Conservation (phyloP, 2,329 filamentous ascomycete species). For the Cyphellophora europaea region DNA sequence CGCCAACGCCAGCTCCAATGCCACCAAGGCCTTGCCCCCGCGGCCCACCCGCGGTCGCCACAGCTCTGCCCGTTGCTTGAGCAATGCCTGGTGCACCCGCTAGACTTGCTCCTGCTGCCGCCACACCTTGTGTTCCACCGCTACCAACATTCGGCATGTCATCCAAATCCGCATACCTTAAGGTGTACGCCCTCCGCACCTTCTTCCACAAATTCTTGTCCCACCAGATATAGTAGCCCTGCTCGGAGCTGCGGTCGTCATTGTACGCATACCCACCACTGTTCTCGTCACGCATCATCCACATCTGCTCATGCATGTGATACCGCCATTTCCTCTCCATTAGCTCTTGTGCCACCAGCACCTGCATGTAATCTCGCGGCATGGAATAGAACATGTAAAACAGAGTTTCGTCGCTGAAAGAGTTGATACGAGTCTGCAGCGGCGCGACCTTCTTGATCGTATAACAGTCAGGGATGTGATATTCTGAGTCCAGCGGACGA, state of each 20-base stretch:
- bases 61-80: too few relatives aligned
- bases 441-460: constrained; percentile 58
- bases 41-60: too few relatives aligned
- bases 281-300: constrained; percentile 40
- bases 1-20: constrained; percentile 6
- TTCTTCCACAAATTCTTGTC: constrained; percentile 41
- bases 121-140: too few relatives aligned
- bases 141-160: constrained; percentile 25
- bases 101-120: too few relatives aligned
- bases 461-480: constrained; percentile 54
- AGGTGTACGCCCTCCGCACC: constrained; percentile 39
- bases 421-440: constrained; percentile 47
- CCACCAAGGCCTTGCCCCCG: constrained; percentile 11
- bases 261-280: constrained; percentile 17
- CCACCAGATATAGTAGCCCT: constrained; percentile 43
- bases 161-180: constrained; percentile 41
- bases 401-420: constrained; percentile 55
- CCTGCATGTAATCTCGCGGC: constrained; percentile 56
- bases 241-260: constrained; percentile 34
- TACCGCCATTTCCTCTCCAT: constrained; percentile 44
- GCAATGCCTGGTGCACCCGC: too few relatives aligned
- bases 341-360: constrained; percentile 55
- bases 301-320: constrained; percentile 42
- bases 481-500: constrained; percentile 50
- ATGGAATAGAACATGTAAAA: constrained; percentile 64